Conservation (phyloP, 768 basidiomycete species). For the Mycena polygramma region DNA sequence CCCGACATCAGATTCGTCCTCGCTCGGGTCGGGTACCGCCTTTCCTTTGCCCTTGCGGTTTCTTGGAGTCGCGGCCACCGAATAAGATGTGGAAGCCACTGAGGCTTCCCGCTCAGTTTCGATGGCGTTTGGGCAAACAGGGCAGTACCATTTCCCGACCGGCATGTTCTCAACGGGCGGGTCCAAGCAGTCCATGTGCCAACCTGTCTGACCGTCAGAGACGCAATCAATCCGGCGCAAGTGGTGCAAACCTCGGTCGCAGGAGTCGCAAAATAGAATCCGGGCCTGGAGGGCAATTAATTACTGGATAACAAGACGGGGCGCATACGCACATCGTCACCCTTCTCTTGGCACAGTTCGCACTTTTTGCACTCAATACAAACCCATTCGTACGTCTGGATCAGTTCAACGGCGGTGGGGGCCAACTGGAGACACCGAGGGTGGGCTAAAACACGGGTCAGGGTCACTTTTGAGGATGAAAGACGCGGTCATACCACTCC, state of each 20-base stretch:
- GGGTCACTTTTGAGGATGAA: constrained; percentile 19
- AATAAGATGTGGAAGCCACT: constrained; percentile 58
- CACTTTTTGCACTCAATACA: constrained; percentile 95
- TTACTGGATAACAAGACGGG: constrained; percentile 25
- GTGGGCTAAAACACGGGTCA: constrained; percentile 68
- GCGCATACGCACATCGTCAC: constrained; percentile 82
- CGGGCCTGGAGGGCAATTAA: constrained; percentile 64
- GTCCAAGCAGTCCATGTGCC: constrained; percentile 85
- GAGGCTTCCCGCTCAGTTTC: constrained; percentile 48
- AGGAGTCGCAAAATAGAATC: constrained; percentile 93
- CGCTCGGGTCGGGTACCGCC: constrained; percentile 43
- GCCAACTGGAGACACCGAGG: constrained; percentile 84
- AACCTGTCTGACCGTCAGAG: constrained; percentile 59
- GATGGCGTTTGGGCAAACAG: constrained; percentile 60
- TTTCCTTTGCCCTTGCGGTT: constrained; percentile 49
- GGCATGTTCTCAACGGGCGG: constrained; percentile 82
- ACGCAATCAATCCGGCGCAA: constrained; percentile 36
- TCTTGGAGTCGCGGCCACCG: constrained; percentile 39
- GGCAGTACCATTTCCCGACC: constrained; percentile 84
- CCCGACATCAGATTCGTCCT: constrained; percentile 50
- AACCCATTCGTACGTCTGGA: constrained; percentile 84
- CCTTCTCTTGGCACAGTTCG: constrained; percentile 87
- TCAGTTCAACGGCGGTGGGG: constrained; percentile 65
- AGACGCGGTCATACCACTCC: constrained; percentile 70
- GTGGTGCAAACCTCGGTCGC: constrained; percentile 80